A percentile compares a stretch with the other conserved stretches of the same genome.
Conservation (phyloP, 352 stramenopile species). For the Phytophthora syringae region DNA sequence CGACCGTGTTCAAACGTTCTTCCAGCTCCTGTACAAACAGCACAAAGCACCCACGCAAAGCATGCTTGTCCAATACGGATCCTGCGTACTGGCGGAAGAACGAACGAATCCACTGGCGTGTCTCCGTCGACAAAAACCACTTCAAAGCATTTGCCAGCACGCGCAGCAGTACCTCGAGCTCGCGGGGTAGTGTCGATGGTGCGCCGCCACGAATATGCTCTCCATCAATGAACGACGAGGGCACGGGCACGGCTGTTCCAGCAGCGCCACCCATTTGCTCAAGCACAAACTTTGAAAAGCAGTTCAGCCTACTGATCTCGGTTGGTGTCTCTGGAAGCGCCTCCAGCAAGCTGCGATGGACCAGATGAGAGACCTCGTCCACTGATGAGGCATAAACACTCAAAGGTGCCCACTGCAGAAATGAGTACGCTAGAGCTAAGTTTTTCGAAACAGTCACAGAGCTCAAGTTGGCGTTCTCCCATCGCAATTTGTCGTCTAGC, state of each 20-base stretch:
- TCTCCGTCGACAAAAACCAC: too few species aligned
- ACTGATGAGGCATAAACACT: too few species aligned
- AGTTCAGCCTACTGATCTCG: too few species aligned
- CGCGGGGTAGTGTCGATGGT: conserved; percentile 20
- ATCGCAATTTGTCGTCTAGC: too few species aligned
- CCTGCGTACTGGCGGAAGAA: too few species aligned
- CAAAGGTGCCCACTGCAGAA: conserved; percentile 58
- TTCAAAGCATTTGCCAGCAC: too few species aligned
- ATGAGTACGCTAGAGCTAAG: conserved; percentile 53
- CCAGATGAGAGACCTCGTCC: conserved; percentile 48
- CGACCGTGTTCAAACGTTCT: conserved; percentile 44
- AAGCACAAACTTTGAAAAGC: conserved; percentile 50
- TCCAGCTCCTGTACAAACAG: conserved; percentile 48
- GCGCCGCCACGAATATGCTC: neutral
- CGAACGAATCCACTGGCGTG: too few species aligned
- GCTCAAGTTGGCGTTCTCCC: too few species aligned
- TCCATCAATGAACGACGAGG: neutral
- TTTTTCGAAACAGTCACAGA: too few species aligned
- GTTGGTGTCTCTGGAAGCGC: conserved; percentile 21
- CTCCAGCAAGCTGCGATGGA: conserved; percentile 43
- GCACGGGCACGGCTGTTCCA: neutral
- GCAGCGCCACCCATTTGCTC: conserved; percentile 33
- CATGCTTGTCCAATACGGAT: too few species aligned
- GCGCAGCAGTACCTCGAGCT: too few species aligned
- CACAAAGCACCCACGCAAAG: too few species aligned